Evolutionary conservation across 2,329 filamentous ascomycete genomes (phyloP), one percentile per base, ranked within the genome.

Genomic region (Diaporthe amygdali): DNA sequence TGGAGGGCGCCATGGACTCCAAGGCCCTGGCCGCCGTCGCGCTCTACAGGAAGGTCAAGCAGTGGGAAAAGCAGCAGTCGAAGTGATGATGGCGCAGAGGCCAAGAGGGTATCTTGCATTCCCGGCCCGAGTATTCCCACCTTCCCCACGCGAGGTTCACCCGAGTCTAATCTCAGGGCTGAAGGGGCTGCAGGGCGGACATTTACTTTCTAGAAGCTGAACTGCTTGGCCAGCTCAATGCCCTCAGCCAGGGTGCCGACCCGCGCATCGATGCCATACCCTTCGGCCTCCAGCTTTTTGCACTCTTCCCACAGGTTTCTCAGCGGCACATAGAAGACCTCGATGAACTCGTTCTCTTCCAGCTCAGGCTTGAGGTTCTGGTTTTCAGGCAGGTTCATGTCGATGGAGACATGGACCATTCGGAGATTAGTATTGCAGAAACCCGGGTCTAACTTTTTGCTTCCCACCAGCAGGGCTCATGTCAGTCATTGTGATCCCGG

Each of bases 291-390:
- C 1, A 95, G 84, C 74, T 80, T 87, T 79, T 90, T 89, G 78
- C 91, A 91, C 77, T 92, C 90, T 0, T 86, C 86, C 83, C 92
- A 94, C 47, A 96, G 80, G 17, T 87, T 83, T 25, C 81, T 83
- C 52, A 96, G 78, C 7, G 90, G 91, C 9, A 94, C 86, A 10
- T 88, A 89, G 76, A 96, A 95, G 41, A 91, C 91, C 79, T 95
- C 93, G 77, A 96, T 95, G 78, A 95, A 95, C 81, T 96, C 93
- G 74, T 90, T 92, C 32, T 95, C 93, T 78, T 96, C 93, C 8
- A 95, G 85, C 77, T 92, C 83, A 0, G 93, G 91, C 79, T 90
- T 86, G 1, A 89, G 90, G 67, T 93, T 85, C 78, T 91, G 88
- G 78, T 96, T 96, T 76, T 90, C 90, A 0, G 91, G 87, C 1